phyloP scores from a whole-genome alignment of 73 alveolate species.

The Paramecium bursaria region DNA sequence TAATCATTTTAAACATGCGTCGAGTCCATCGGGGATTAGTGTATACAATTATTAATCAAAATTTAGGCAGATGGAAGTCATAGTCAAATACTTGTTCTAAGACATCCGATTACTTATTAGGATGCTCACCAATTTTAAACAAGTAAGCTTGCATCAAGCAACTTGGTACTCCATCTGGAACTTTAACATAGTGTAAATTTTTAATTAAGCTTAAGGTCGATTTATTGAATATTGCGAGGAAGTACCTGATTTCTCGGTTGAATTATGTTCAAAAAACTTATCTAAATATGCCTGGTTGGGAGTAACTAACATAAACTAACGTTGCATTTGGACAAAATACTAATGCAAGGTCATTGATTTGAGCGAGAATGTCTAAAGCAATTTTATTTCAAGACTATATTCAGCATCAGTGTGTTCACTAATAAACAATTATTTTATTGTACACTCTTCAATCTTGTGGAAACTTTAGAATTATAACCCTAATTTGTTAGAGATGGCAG shows the following conservation, averaged over 20 bases:
- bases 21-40: no score
- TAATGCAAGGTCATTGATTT: neutral
- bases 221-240: neutral
- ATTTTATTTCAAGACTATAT: slow-evolving; percentile 3
- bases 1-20: no score
- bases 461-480: neutral
- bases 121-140: neutral
- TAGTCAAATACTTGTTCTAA: no score
- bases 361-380: neutral
- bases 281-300: slow-evolving; percentile 27
- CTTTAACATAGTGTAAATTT: neutral
- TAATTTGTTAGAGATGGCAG: neutral
- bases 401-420: slow-evolving; percentile 30
- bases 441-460: slow-evolving; percentile 26
- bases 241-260: neutral
- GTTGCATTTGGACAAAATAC: slow-evolving; percentile 16
- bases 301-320: neutral
- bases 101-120: no score
- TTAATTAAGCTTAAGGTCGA: neutral
- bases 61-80: no score
- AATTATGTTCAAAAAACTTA: neutral
- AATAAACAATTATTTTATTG: slow-evolving; percentile 9
- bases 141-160: neutral
- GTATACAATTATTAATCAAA: no score
- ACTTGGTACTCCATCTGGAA: slow-evolving; percentile 9